These are phyloP conservation scores for Blastobotrys malaysiensis DNA, from an alignment of 1,139 yeast genomes.

Conservation along the genomic window DNA sequence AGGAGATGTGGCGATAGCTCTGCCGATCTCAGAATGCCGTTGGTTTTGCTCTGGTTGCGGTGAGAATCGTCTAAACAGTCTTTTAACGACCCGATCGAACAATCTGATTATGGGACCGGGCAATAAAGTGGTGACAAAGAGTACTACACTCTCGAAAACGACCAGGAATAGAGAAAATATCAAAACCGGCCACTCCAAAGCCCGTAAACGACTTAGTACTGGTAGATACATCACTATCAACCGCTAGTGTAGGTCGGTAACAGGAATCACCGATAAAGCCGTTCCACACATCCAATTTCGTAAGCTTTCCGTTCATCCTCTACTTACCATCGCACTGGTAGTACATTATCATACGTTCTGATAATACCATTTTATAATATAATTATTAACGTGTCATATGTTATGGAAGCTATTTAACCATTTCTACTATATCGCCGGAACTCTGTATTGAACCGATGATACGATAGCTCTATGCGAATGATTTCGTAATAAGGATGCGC, in stretches of 20 bases:
- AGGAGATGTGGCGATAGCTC: slow-evolving; percentile 26
- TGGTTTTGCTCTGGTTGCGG: slow-evolving; percentile 14
- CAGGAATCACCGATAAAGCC: background rate
- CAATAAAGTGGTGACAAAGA: slow-evolving; percentile 30
- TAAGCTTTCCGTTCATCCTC: too few species aligned
- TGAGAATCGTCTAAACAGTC: slow-evolving; percentile 15
- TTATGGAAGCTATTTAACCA: too few species aligned
- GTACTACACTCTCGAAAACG: slow-evolving; percentile 27
- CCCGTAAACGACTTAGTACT: slow-evolving; percentile 26
- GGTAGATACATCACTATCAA: slow-evolving; percentile 24
- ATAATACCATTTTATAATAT: too few species aligned
- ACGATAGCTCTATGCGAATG: too few species aligned
- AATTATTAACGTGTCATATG: too few species aligned
- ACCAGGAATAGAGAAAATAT: slow-evolving; percentile 31
- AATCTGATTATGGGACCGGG: slow-evolving; percentile 28
- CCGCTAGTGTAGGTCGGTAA: slow-evolving; percentile 1
- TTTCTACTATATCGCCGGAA: too few species aligned
- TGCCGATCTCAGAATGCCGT: slow-evolving; percentile 21
- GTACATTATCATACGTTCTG: too few species aligned
- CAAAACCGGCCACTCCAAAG: slow-evolving; percentile 31
- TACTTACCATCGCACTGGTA: too few species aligned
- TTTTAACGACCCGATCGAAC: slow-evolving; percentile 22
- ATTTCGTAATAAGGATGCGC: too few species aligned
- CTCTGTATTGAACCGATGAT: too few species aligned
- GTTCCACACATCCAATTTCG: background rate